phyloP scores from a whole-genome alignment of 2,329 filamentous ascomycete genomes.

The Endoconidiophora laricicola region DNA sequence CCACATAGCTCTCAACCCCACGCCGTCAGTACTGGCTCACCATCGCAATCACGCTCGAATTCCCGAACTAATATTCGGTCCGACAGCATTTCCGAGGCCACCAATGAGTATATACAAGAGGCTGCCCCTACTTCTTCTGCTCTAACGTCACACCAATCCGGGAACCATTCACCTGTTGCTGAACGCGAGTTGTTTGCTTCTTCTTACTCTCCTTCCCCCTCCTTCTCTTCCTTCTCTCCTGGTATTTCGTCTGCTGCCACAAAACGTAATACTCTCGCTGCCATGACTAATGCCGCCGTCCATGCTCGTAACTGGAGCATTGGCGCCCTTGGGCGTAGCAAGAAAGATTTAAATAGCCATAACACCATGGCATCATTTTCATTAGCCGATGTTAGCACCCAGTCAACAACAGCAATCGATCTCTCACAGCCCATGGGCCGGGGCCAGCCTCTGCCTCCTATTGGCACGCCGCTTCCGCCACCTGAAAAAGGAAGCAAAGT shows the following conservation, averaged over 20 bases:
- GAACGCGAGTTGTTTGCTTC: not conserved
- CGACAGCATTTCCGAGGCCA: not conserved
- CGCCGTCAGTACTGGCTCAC: not conserved
- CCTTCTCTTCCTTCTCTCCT: not conserved
- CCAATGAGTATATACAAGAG: not conserved
- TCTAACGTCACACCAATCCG: too few species aligned
- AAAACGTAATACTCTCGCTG: slow-evolving; percentile 26
- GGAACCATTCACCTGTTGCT: not conserved
- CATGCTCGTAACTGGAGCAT: slow-evolving; percentile 43
- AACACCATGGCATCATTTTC: slow-evolving; percentile 16
- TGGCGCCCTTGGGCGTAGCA: slow-evolving; percentile 36
- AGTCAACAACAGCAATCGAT: slow-evolving; percentile 23
- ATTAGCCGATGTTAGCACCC: slow-evolving; percentile 4
- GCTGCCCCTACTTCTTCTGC: not conserved
- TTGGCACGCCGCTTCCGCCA: slow-evolving; percentile 59
- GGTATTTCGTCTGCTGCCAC: slow-evolving; percentile 15
- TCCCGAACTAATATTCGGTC: not conserved
- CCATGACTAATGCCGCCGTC: slow-evolving; percentile 37
- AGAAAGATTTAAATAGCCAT: slow-evolving; percentile 18
- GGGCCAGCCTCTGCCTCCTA: slow-evolving; percentile 66
- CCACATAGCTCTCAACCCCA: not conserved
- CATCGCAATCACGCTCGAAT: slow-evolving; percentile 2
- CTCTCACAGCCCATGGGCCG: slow-evolving; percentile 59
- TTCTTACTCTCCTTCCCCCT: not conserved
- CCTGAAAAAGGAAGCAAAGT: slow-evolving; percentile 45